Conservation (phyloP, 257 asterid species). For the Oldenlandia corymbosa region DNA sequence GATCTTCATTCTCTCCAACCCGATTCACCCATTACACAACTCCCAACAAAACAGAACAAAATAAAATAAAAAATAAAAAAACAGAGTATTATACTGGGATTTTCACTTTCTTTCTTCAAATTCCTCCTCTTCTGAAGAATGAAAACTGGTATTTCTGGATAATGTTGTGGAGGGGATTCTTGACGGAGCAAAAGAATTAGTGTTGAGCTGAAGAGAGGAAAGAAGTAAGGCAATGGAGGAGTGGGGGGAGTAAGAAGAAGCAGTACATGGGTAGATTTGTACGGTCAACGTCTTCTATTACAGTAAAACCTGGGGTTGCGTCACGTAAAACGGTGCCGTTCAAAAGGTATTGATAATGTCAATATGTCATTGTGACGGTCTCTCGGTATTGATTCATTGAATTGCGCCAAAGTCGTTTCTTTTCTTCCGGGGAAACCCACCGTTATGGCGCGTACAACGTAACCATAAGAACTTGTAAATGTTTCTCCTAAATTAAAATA, state of each 20-base stretch:
- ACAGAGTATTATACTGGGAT: background rate
- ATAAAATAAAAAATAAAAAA: no score
- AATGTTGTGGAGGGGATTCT: background rate
- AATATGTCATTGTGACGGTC: background rate
- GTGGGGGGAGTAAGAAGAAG: no score
- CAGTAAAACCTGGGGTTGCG: constrained; percentile 19
- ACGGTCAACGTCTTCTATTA: constrained; percentile 40
- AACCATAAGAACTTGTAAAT: no score
- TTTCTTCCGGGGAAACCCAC: no score
- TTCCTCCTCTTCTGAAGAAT: background rate
- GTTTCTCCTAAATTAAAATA: no score
- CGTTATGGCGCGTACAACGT: no score
- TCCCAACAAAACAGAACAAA: no score
- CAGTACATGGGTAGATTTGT: constrained; percentile 19
- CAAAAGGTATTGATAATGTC: background rate
- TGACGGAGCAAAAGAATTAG: no score
- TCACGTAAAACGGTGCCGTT: background rate
- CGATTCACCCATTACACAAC: constrained; percentile 36
- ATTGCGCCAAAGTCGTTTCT: no score
- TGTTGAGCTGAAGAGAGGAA: background rate
- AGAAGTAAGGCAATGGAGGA: background rate
- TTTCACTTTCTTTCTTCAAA: background rate
- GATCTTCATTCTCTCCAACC: constrained; percentile 38
- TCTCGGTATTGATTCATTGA: background rate
- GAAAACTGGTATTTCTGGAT: background rate